Base-by-base conservation (phyloP, 2,329 filamentous ascomycete species). In the Penicillium sumatraense region DNA sequence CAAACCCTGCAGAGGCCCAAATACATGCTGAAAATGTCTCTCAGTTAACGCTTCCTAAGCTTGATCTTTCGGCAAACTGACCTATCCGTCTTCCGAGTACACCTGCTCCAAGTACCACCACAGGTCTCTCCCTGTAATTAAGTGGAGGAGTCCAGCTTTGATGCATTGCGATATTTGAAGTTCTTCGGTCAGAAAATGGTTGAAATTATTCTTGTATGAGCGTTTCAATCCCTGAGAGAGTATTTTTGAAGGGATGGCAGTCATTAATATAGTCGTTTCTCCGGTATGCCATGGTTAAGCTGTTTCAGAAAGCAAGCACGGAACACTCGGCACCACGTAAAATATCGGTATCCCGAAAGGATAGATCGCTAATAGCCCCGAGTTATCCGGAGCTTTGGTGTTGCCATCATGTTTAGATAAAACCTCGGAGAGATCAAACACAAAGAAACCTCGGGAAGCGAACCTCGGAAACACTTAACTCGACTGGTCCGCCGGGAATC, bases 51-150 rank as follows among this genome's bases (percentile, higher is more conserved):
- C 11, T 29, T 13, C 4, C 3, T 21, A 11, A 11, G 13, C 2
- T n/a, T 21, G 13, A 9, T 13, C 2, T 16, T n/a, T 24, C 10
- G 40, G 5, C 27, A 46, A 14, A 21, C n/a, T 63, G 58, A 62
- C 73, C 75, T 3, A 78, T 64, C 6, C 76, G 73, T 10, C 74
- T 68, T 31, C 76, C 76, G 1, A 78, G 66, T 21, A 76, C 73
- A 10, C 76, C 76, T 2, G 72, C 75, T 1, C 76, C 76, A 20
- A 78, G 63, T n/a, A 78, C 62, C 5, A 71, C 65, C 3, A 78
- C 74, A 5, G 76, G 74, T 3, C 76, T 74, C 2, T 64, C 63
- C 3, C 67, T 58, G 56, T 75, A 72, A 48, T 68, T 54, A 4
- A 49, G 49, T 1, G 69, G 67, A 44, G 62, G 64, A 24, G 60